These are phyloP conservation scores for Thelephora terrestris DNA, from an alignment of 1,284 basidiomycete species.

Conservation along the genomic window DNA sequence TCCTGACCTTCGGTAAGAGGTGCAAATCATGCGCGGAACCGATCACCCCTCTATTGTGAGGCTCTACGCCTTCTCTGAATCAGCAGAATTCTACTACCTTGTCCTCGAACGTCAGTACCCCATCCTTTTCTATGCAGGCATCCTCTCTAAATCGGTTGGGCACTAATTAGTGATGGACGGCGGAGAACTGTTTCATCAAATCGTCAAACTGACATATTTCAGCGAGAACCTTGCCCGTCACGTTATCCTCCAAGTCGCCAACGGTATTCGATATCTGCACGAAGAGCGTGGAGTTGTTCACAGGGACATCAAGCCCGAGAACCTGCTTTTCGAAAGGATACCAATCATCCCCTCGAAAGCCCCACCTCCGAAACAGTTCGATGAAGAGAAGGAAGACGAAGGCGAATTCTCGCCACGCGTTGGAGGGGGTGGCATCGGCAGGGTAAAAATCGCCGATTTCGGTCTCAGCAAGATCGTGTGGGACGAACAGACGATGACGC, in stretches of 20 bases:
- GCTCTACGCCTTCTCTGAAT: slow-evolving; percentile 84
- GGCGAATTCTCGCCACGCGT: slow-evolving; percentile 89
- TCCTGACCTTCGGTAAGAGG: slow-evolving; percentile 47
- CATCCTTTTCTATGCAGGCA: slow-evolving; percentile 2
- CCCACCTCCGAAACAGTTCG: slow-evolving; percentile 76
- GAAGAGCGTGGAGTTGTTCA: slow-evolving; percentile 98
- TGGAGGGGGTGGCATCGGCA: slow-evolving; percentile 95
- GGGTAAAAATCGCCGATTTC: slow-evolving; percentile 99
- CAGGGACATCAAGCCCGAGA: slow-evolving; percentile 99
- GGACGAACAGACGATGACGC: slow-evolving; percentile 99
- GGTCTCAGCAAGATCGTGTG: slow-evolving; percentile 97
- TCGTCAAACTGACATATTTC: slow-evolving; percentile 99
- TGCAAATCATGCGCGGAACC: slow-evolving; percentile 97
- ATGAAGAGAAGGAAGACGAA: slow-evolving; percentile 98
- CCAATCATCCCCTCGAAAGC: slow-evolving; percentile 85
- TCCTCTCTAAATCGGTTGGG: slow-evolving; percentile 1
- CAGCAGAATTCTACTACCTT: slow-evolving; percentile 89
- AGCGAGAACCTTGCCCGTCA: slow-evolving; percentile 92
- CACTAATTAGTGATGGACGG: slow-evolving; percentile 87
- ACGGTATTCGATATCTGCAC: slow-evolving; percentile 93
- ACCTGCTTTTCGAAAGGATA: slow-evolving; percentile 91
- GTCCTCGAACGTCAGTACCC: slow-evolving; percentile 77
- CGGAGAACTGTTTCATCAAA: slow-evolving; percentile 98
- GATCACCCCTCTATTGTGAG: slow-evolving; percentile 88
- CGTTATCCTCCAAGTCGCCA: slow-evolving; percentile 95